Evolutionary conservation across 176 grass and related monocot species (phyloP).

Genomic region (Aegilops sharonensis): DNA sequence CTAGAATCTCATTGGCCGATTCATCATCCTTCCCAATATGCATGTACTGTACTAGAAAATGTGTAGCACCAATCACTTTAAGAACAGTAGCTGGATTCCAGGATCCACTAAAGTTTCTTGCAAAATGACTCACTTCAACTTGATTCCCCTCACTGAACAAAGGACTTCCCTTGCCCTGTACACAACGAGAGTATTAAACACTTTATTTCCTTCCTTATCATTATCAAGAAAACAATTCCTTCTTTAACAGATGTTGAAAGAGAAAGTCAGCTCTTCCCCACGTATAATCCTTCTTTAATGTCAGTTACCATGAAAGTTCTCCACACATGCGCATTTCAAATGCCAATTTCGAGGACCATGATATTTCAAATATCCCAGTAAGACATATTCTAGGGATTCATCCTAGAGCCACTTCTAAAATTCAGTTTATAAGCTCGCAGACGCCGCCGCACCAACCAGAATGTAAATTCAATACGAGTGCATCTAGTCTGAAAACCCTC

Average conservation of each 20-base stretch:
- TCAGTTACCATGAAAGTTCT: neutral
- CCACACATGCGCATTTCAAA: neutral
- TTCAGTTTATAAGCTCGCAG: neutral
- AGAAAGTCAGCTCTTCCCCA: neutral
- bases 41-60: constrained; percentile 35
- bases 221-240: too few species aligned
- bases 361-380: neutral
- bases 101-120: constrained; percentile 4
- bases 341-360: neutral
- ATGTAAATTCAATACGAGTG: neutral
- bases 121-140: constrained; percentile 37
- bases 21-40: constrained; percentile 6
- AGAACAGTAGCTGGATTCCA: constrained; percentile 43
- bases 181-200: neutral
- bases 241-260: too few species aligned
- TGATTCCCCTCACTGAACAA: constrained; percentile 19
- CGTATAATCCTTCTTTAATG: neutral
- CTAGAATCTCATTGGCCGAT: constrained; percentile 29
- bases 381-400: neutral
- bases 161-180: constrained; percentile 15
- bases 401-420: neutral
- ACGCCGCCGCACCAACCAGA: neutral
- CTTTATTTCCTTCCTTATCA: too few species aligned
- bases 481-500: neutral
- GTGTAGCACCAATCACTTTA: constrained; percentile 30